Percentiles rank a stretch among this genome's conserved stretches.
Evolutionary conservation across 345 rosid species (phyloP).

Genomic region (Gossypium ekmanianum): DNA sequence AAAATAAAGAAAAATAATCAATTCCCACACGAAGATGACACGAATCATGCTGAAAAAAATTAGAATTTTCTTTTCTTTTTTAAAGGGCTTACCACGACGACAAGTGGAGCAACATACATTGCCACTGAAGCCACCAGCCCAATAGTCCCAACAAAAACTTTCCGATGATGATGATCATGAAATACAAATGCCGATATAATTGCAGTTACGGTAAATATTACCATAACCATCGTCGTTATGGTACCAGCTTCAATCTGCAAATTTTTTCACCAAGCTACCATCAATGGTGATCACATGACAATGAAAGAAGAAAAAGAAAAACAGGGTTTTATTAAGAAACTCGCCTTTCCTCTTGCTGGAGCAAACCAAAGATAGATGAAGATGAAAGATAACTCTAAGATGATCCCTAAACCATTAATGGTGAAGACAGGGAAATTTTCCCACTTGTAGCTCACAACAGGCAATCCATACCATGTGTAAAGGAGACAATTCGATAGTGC

Average conservation of each 20-base stretch:
- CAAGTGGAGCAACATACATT: slow-evolving; percentile 11
- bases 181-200: slow-evolving; percentile 41
- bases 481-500: slow-evolving; percentile 67
- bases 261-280: neutral
- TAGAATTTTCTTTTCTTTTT: too few species aligned
- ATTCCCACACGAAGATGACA: neutral
- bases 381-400: slow-evolving; percentile 65
- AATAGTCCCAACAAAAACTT: slow-evolving; percentile 59
- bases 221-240: neutral
- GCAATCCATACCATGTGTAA: slow-evolving; percentile 82
- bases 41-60: neutral
- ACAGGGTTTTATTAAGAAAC: neutral
- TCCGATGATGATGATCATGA: slow-evolving; percentile 64
- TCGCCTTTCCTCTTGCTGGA: slow-evolving; percentile 29
- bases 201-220: slow-evolving; percentile 21
- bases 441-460: slow-evolving; percentile 56
- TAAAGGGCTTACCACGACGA: slow-evolving; percentile 3
- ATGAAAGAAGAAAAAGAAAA: neutral
- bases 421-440: slow-evolving; percentile 66
- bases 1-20: neutral
- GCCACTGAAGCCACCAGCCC: slow-evolving; percentile 26
- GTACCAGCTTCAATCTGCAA: slow-evolving; percentile 3
- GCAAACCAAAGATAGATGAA: slow-evolving; percentile 52
- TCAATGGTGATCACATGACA: neutral
- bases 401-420: slow-evolving; percentile 67